phyloP scores from a whole-genome alignment of 768 basidiomycete species.

The Suillus occidentalis region DNA sequence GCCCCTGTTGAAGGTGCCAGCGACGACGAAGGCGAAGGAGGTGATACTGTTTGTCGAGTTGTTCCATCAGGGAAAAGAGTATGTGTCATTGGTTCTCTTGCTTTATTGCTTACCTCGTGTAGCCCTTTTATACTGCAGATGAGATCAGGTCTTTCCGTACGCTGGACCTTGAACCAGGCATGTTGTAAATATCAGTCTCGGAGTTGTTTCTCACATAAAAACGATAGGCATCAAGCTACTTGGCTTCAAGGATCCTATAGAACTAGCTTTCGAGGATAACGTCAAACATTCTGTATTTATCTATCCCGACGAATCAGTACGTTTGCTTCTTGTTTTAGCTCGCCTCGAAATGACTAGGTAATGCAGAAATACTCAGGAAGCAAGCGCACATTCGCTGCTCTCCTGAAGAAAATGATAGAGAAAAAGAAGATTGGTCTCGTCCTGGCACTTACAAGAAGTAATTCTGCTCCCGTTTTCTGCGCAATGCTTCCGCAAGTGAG shows the following conservation, averaged over 20 bases:
- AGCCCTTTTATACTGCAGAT: conserved; percentile 86
- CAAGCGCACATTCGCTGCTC: conserved; percentile 86
- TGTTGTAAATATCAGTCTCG: conserved; percentile 12
- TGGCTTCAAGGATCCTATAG: conserved; percentile 78
- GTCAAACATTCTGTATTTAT: conserved; percentile 90
- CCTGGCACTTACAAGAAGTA: conserved; percentile 65
- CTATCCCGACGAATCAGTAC: conserved; percentile 87
- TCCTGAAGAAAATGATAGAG: conserved; percentile 78
- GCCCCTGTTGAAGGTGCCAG: conserved; percentile 27
- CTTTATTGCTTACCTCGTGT: conserved; percentile 7
- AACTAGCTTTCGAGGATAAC: conserved; percentile 84
- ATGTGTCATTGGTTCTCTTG: conserved; percentile 14
- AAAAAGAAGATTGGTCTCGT: conserved; percentile 85
- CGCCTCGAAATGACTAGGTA: neutral
- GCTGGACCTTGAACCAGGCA: conserved; percentile 75
- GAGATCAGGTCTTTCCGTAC: conserved; percentile 83
- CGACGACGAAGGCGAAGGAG: conserved; percentile 40
- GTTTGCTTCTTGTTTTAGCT: conserved; percentile 15
- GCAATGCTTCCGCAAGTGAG: conserved; percentile 83
- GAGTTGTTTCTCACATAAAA: neutral
- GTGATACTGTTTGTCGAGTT: conserved; percentile 37
- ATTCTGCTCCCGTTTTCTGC: conserved; percentile 76
- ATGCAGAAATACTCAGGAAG: conserved; percentile 81
- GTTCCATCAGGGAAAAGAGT: conserved; percentile 57
- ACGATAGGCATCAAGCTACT: conserved; percentile 79